phyloP scores from a whole-genome alignment of 1,284 basidiomycete species.

The Heliocybe sulcata region DNA sequence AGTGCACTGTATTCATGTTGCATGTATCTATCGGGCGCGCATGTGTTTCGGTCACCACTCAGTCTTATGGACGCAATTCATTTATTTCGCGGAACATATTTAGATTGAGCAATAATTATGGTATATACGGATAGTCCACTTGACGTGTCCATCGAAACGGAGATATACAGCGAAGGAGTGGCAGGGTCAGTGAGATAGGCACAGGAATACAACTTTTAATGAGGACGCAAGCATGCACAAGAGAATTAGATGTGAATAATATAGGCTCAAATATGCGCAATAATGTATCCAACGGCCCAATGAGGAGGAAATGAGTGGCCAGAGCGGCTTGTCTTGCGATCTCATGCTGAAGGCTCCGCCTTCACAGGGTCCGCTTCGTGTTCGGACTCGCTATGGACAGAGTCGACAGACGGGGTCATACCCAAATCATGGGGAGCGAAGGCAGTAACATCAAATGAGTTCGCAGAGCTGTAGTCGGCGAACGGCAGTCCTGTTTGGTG shows the following conservation, averaged over 20 bases:
- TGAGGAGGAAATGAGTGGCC: background rate
- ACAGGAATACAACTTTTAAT: background rate
- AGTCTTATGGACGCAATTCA: background rate
- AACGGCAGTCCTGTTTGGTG: constrained; percentile 54
- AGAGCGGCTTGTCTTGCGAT: background rate
- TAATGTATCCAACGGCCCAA: constrained; percentile 1
- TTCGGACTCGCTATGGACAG: constrained; percentile 46
- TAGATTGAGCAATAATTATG: background rate
- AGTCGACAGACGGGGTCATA: constrained; percentile 40
- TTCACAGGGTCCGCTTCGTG: constrained; percentile 39
- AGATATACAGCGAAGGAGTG: constrained; percentile 1
- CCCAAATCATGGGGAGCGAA: constrained; percentile 62
- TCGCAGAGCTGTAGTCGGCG: constrained; percentile 56
- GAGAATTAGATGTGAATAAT: constrained; percentile 1
- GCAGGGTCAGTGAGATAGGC: background rate
- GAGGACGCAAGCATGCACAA: constrained; percentile 1
- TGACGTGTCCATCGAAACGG: background rate
- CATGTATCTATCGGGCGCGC: background rate
- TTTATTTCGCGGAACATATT: background rate
- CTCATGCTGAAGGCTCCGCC: constrained; percentile 25
- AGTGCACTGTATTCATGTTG: background rate
- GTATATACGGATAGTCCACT: constrained; percentile 3
- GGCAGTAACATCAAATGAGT: constrained; percentile 57
- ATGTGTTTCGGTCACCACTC: background rate
- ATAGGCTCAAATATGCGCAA: background rate